Base-by-base conservation (phyloP, 129 eudicot species). In the Saussurea involucrata region DNA sequence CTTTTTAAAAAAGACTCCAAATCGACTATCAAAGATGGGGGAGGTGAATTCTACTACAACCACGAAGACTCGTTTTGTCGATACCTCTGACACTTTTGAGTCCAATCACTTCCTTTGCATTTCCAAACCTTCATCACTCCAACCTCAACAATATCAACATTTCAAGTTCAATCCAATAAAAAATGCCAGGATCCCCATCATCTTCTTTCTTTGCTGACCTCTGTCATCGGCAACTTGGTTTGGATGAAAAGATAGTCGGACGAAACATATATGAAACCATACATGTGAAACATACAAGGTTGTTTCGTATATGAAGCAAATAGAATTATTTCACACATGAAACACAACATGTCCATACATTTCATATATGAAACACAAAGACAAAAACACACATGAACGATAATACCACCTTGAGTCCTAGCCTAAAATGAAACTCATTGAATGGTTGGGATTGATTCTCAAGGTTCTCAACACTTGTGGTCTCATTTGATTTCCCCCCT, bases 141-240 rank as follows among this genome's bases (percentile, higher is more conserved):
- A 65, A 72, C 37, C 37, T 40, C n/a, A 25, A 76, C 9, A 57
- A 49, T 0, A 57, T 55, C 31, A 8, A 21, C 46, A 28, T 73
- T 46, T n/a, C 63, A 68, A 12, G 11, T 72, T 49, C 65, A 36
- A 74, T 70, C 84, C 68, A 68, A 85, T 32, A 57, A n/a, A 24
- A 29, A 25, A 24, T 69, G 7, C 32, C 69, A 28, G 66, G 73
- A 22, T 24, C 57, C n/a, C 21, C 77, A 11, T 29, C 82, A 17
- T 24, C 57, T 33, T n/a, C 73, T n/a, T 24, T 74, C 4, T 36
- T 58, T 63, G 18, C 40, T 18, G 78, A 44, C 63, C 82, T 85
- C 67, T 85, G 86, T 13, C 96, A 80, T 70, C 87, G 87, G 63
- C 78, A 82, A 44, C 76, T 78, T 8, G 17, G n/a, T 8, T 57